Evolutionary conservation across 2,329 filamentous ascomycete genomes (phyloP).

Genomic region (Pseudogymnoascus sp.): DNA sequence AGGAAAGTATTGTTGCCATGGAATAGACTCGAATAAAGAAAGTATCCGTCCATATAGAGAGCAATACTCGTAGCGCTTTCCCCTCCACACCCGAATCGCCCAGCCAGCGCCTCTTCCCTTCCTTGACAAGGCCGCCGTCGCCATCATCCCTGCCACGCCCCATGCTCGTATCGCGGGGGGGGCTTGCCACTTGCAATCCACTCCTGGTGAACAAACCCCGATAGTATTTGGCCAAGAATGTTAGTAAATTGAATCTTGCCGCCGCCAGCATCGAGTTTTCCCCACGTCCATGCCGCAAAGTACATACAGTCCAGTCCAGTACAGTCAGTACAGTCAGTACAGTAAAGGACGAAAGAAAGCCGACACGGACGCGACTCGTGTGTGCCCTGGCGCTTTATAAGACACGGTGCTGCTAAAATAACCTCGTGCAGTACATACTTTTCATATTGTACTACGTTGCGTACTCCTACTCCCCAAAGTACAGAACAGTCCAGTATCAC

Average conservation of each 20-base stretch:
- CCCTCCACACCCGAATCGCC: background rate
- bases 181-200: slow-evolving; percentile 6
- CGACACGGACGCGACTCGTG: background rate
- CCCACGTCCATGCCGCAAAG: background rate
- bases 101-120: slow-evolving; percentile 3
- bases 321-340: no score
- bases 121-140: slow-evolving; percentile 5
- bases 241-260: slow-evolving; percentile 1
- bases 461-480: background rate
- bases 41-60: background rate
- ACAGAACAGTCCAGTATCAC: background rate
- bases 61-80: background rate
- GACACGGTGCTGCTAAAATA: background rate
- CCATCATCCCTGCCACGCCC: background rate
- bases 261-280: background rate
- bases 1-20: background rate
- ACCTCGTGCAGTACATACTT: slow-evolving; percentile 5
- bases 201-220: background rate
- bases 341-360: background rate
- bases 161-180: slow-evolving; percentile 4
- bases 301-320: no score
- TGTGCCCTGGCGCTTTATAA: slow-evolving; percentile 2
- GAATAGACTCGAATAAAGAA: background rate
- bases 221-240: slow-evolving; percentile 6
- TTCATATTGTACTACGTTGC: slow-evolving; percentile 5